Conservation (phyloP, 768 basidiomycete genomes). For the Phylloporus arenicola region DNA sequence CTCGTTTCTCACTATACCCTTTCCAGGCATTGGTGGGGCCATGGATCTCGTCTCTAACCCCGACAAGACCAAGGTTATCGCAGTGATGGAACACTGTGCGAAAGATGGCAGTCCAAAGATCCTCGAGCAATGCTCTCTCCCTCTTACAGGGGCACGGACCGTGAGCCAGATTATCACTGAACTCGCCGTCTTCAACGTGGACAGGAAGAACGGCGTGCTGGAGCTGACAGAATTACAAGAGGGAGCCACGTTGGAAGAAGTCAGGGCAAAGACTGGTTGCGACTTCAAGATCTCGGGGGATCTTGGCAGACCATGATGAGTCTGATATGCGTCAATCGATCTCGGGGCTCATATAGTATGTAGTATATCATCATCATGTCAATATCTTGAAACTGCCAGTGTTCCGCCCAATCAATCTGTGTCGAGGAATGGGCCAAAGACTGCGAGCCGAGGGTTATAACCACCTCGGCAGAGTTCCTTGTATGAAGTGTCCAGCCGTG, state of each 20-base stretch:
- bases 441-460: too few relatives aligned
- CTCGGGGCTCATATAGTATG: background rate
- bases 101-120: conserved; percentile 91
- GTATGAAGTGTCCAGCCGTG: too few relatives aligned
- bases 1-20: conserved; percentile 7
- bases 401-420: background rate
- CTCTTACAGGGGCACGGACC: conserved; percentile 81
- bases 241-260: conserved; percentile 78
- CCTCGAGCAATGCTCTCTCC: conserved; percentile 72
- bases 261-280: conserved; percentile 81
- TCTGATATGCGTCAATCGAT: conserved; percentile 1
- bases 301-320: conserved; percentile 44
- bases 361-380: conserved; percentile 1
- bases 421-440: conserved; percentile 5
- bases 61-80: conserved; percentile 89
- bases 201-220: conserved; percentile 67
- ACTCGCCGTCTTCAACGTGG: conserved; percentile 84
- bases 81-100: conserved; percentile 83
- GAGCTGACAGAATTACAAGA: conserved; percentile 78
- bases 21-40: conserved; percentile 83
- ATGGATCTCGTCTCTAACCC: conserved; percentile 98
- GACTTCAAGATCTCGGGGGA: conserved; percentile 61
- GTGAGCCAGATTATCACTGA: conserved; percentile 94
- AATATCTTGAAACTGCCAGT: background rate
- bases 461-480: too few relatives aligned